Conservation (phyloP, 78 protist genomes). For the Dictyostelium firmibasis region DNA sequence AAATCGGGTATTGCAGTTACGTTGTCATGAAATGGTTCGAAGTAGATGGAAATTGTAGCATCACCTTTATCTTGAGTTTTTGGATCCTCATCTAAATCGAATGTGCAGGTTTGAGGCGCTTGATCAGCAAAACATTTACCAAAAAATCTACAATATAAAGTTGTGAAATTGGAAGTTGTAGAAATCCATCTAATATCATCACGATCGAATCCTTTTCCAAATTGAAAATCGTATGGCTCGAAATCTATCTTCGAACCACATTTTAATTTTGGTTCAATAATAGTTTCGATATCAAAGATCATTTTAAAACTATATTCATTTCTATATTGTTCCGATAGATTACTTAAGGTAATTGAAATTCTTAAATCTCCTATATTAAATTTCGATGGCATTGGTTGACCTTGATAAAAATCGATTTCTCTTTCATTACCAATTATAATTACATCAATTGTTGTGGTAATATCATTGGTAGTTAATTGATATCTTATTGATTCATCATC, state of each 20-base stretch:
- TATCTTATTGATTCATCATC: neutral
- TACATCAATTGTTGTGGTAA: neutral
- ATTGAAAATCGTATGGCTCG: neutral
- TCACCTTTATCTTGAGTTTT: neutral
- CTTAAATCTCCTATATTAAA: neutral
- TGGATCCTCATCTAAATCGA: neutral
- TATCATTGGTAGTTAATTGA: neutral
- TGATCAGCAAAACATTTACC: neutral
- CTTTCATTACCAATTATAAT: neutral
- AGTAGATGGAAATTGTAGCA: neutral
- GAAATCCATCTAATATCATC: neutral
- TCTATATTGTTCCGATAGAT: neutral
- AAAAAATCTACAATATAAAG: neutral
- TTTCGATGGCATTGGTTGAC: neutral
- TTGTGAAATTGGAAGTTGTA: neutral
- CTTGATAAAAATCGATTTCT: neutral
- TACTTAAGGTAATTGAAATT: neutral
- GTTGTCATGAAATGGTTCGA: neutral
- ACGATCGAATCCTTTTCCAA: neutral
- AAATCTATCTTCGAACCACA: neutral
- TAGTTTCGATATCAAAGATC: neutral
- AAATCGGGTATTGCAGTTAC: neutral
- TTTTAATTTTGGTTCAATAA: neutral
- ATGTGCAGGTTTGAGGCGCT: neutral
- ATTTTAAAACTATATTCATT: neutral